Percentiles rank a stretch among this genome's conserved stretches.
Evolutionary conservation across 2,329 filamentous ascomycete genomes (phyloP).

Genomic region (Exophiala lecanii-corni): DNA sequence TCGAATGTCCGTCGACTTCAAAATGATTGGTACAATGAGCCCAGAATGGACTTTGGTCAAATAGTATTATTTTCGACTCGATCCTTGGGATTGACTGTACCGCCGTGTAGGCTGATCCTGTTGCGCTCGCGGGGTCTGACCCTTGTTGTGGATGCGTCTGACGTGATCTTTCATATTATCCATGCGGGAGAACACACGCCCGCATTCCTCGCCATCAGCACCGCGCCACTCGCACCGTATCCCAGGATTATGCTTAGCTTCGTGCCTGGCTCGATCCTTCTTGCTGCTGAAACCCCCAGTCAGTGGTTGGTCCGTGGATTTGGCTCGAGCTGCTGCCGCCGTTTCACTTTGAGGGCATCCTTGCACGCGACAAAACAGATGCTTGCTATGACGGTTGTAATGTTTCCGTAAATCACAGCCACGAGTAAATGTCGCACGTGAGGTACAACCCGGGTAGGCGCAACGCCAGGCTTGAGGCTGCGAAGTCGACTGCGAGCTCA

Average conservation of each 20-base stretch:
- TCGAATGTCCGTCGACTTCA: too few relatives aligned
- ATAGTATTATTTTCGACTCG: slow-evolving; percentile 12
- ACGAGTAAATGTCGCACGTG: slow-evolving; percentile 53
- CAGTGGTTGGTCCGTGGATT: slow-evolving; percentile 32
- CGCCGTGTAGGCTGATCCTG: slow-evolving; percentile 7
- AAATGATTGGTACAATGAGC: neutral
- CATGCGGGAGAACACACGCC: slow-evolving; percentile 55
- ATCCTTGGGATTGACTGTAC: neutral
- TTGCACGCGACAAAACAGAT: slow-evolving; percentile 56
- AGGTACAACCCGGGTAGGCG: slow-evolving; percentile 56
- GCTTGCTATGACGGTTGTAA: slow-evolving; percentile 58
- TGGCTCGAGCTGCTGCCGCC: slow-evolving; percentile 15
- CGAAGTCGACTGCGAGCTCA: slow-evolving; percentile 2
- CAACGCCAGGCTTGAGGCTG: slow-evolving; percentile 49
- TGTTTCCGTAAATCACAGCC: slow-evolving; percentile 61
- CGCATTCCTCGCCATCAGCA: slow-evolving; percentile 43
- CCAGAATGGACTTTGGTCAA: neutral
- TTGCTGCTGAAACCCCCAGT: slow-evolving; percentile 59
- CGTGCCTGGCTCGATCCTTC: slow-evolving; percentile 58
- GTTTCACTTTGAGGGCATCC: slow-evolving; percentile 49
- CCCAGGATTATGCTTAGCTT: slow-evolving; percentile 60
- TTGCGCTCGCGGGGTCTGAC: slow-evolving; percentile 18
- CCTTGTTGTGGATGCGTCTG: slow-evolving; percentile 38
- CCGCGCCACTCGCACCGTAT: slow-evolving; percentile 44
- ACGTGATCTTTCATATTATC: slow-evolving; percentile 58